Evolutionary conservation across 73 alveolate genomes (phyloP).

Genomic region (Tetrahymena thermophila): DNA sequence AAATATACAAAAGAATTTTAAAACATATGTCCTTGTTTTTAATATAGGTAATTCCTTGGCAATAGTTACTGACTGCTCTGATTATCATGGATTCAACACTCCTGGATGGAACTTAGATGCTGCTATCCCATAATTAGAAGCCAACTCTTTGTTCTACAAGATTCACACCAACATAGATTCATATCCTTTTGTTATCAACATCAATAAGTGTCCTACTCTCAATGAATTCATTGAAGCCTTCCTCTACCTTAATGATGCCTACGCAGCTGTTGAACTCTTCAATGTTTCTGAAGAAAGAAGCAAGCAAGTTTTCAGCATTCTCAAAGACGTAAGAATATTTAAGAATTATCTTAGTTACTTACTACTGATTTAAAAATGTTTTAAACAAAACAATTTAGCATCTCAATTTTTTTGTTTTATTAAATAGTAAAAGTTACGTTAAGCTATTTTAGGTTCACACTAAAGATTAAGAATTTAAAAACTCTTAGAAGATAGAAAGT

Average conservation of each 20-base stretch:
- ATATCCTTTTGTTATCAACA: conserved; percentile 59
- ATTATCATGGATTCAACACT: neutral
- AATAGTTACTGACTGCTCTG: conserved; percentile 51
- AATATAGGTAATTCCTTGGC: conserved; percentile 43
- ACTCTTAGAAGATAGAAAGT: neutral
- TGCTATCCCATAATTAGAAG: conserved; percentile 55
- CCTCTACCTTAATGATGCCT: conserved; percentile 42
- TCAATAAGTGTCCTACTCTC: conserved; percentile 22
- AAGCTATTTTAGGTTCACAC: neutral
- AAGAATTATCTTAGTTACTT: neutral
- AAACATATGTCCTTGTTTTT: neutral
- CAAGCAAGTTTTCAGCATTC: conserved; percentile 12
- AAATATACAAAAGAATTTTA: no score
- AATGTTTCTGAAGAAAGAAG: conserved; percentile 39
- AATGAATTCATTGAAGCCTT: conserved; percentile 37
- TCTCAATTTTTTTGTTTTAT: neutral
- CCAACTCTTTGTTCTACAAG: conserved; percentile 47
- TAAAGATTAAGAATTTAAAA: neutral
- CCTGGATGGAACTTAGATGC: conserved; percentile 41
- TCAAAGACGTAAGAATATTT: conserved; percentile 2
- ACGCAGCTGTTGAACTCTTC: conserved; percentile 32
- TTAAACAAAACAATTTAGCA: no score
- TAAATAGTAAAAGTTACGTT: neutral
- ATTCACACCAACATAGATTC: conserved; percentile 54
- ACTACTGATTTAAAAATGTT: neutral